Conservation (phyloP, 2,329 filamentous ascomycete genomes). For the Trematosphaeria pertusa region DNA sequence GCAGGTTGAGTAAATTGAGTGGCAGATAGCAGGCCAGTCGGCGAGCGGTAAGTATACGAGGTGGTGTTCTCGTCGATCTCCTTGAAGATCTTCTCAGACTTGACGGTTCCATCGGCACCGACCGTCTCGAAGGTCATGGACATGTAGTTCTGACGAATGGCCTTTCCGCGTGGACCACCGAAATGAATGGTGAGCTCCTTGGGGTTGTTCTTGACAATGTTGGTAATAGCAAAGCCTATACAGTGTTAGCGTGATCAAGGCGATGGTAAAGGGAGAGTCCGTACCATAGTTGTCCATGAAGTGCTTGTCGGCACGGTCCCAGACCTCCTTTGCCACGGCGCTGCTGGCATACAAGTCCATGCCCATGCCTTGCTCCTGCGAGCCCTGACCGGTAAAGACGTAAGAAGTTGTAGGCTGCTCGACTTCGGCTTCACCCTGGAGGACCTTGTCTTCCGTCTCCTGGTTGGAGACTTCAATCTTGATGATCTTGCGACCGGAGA, state of each 20-base stretch:
- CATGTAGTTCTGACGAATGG: constrained; percentile 99
- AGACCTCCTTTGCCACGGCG: constrained; percentile 92
- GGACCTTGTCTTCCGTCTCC: constrained; percentile 94
- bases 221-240: constrained; percentile 91
- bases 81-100: constrained; percentile 99
- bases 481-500: constrained; percentile 98
- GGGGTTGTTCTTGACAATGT: constrained; percentile 99
- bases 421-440: constrained; percentile 94
- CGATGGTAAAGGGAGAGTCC: too few relatives aligned
- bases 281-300: constrained; percentile 97
- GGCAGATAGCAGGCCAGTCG: constrained; percentile 90
- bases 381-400: constrained; percentile 97
- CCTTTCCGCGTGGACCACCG: constrained; percentile 93
- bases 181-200: constrained; percentile 99
- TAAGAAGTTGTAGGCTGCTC: constrained; percentile 97
- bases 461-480: constrained; percentile 97
- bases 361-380: constrained; percentile 99
- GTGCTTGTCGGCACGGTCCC: constrained; percentile 90
- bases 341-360: constrained; percentile 98
- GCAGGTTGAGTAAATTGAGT: constrained; percentile 99
- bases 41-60: constrained; percentile 96
- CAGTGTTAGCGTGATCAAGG: constrained; percentile 28
- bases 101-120: constrained; percentile 86
- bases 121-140: constrained; percentile 99
- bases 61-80: constrained; percentile 91